phyloP scores from a whole-genome alignment of 2,329 filamentous ascomycete species.

The Karstenula rhodostoma region DNA sequence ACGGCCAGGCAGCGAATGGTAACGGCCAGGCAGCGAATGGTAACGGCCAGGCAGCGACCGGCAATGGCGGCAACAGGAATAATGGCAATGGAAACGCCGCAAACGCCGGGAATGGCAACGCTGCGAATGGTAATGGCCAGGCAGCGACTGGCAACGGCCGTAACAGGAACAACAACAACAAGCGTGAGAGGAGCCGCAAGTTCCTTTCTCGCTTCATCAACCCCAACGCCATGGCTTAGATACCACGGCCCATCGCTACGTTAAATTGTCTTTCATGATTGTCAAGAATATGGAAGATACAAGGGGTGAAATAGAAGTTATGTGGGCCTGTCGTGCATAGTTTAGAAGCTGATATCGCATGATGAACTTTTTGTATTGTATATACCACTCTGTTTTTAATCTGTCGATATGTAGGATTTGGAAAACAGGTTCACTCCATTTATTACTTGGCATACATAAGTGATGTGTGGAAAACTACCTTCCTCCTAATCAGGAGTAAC shows the following conservation, averaged over 20 bases:
- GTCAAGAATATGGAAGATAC: neutral
- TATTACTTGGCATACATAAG: too few species aligned
- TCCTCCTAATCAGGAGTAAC: neutral
- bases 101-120: neutral
- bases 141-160: neutral
- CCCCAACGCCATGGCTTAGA: neutral
- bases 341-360: neutral
- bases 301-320: neutral
- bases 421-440: neutral
- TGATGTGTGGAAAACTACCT: neutral
- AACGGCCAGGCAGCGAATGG: conserved; percentile 8
- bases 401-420: neutral
- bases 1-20: conserved; percentile 14
- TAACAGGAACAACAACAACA: conserved; percentile 6
- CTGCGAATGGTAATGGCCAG: neutral
- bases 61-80: conserved; percentile 7
- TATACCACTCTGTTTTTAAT: conserved; percentile 1
- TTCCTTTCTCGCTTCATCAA: conserved; percentile 4
- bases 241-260: neutral
- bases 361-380: conserved; percentile 1
- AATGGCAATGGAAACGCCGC: conserved; percentile 14
- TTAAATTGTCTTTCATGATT: neutral
- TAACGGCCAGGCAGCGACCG: neutral
- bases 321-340: neutral
- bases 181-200: neutral